Base-by-base conservation (phyloP, 345 rosid genomes). In the Linum trigynum region DNA sequence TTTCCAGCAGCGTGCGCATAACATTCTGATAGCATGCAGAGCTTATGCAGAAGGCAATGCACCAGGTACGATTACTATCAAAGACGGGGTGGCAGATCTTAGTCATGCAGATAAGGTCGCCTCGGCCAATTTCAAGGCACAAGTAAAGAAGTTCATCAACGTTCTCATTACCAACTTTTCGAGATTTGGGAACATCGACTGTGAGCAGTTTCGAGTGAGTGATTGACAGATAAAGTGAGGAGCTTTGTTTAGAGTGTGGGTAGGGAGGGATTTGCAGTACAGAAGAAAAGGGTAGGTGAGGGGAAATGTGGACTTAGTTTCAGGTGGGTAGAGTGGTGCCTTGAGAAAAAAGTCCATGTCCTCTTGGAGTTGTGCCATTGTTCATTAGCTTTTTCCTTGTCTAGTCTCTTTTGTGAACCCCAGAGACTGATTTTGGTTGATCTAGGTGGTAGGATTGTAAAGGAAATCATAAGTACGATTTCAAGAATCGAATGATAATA, bases 1-100 rank as follows among this genome's bases (percentile, higher is more conserved):
- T 72, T 84, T 84, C 39, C 76, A 76, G 9, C 61, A 32, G 55
- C 67, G 65, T 9, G 83, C 79, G 3, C 67, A 2, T 48, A 72
- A 72, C 66, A 81, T 84, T 70, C 72, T 84, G 45, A 67, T 53
- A 10, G 82, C 88, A 36, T 81, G 85, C 57, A 63, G 62, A 71
- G 85, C 83, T 45, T 84, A 84, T 55, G 35, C 40, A 39, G 74
- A 74, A 38, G 88, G 85, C 59, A 76, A 79, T 45, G 55, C n/a
- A 4, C 79, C 81, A 50, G 85, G 82, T 15, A 63, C 69, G 51
- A 69, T 69, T 39, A 12, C 39, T 55, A 67, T 75, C 7, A 71
- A 57, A 61, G 74, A 76, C 1, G 84, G 80, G 48, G 65, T 59
- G 7, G 72, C 78, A 0, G 67, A 67, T 51, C 55, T 66, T 43